A percentile compares a stretch with the other conserved stretches of the same genome.
Evolutionary conservation across 495 filamentous ascomycete species (phyloP).

Genomic region (Aspergillus coremiiformis): DNA sequence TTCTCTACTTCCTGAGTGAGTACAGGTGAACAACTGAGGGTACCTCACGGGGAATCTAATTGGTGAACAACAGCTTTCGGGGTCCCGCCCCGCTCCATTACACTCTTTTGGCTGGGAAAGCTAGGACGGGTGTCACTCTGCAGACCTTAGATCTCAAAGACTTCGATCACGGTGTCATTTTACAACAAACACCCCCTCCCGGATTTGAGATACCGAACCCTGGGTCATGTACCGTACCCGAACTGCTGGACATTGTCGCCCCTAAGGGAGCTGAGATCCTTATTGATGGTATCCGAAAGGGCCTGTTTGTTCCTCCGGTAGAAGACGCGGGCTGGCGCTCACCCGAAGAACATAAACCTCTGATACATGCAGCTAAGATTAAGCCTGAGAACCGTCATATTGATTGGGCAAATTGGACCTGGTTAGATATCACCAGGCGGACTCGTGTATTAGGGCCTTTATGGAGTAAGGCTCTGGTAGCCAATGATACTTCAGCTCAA

Average conservation of each 20-base stretch:
- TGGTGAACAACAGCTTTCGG: slow-evolving; percentile 48
- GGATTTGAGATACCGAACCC: slow-evolving; percentile 44
- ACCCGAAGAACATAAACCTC: slow-evolving; percentile 7
- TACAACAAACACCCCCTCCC: slow-evolving; percentile 57
- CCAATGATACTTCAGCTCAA: slow-evolving; percentile 12
- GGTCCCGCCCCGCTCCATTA: slow-evolving; percentile 75
- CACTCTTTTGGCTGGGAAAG: slow-evolving; percentile 53
- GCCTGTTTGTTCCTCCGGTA: slow-evolving; percentile 60
- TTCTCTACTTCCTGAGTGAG: slow-evolving; percentile 81
- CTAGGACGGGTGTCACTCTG: slow-evolving; percentile 62
- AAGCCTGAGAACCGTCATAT: slow-evolving; percentile 45
- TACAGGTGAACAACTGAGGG: not conserved
- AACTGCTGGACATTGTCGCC: slow-evolving; percentile 34
- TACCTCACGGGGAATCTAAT: not conserved
- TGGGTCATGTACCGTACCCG: slow-evolving; percentile 33
- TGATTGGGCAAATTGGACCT: slow-evolving; percentile 45
- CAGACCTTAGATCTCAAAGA: slow-evolving; percentile 69
- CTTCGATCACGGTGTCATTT: slow-evolving; percentile 72
- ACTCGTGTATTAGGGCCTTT: slow-evolving; percentile 47
- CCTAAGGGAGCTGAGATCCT: slow-evolving; percentile 54
- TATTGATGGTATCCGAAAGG: slow-evolving; percentile 47
- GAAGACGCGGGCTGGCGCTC: slow-evolving; percentile 31
- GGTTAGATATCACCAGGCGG: slow-evolving; percentile 39
- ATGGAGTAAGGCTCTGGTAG: slow-evolving; percentile 42
- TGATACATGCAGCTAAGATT: slow-evolving; percentile 46